These are phyloP conservation scores for Juncus effusus DNA, from an alignment of 176 grass and related monocot species.

Conservation along the genomic window DNA sequence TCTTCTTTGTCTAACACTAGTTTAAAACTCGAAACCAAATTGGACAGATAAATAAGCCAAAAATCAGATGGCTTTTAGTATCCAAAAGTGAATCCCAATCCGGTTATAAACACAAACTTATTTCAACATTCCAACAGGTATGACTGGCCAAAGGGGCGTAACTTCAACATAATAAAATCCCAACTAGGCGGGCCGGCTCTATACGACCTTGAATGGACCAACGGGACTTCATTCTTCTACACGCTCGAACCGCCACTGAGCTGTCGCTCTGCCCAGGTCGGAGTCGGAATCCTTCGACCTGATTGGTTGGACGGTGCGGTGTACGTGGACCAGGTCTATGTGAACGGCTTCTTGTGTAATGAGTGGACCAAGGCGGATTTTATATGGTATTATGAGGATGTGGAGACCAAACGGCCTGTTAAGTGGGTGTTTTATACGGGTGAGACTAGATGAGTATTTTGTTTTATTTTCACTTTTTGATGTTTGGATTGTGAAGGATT, in stretches of 20 bases:
- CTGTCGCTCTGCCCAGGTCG: conserved; percentile 53
- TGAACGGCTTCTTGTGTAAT: conserved; percentile 60
- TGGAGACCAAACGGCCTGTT: conserved; percentile 45
- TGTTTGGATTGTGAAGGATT: too few species aligned
- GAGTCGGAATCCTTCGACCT: conserved; percentile 61
- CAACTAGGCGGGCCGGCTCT: conserved; percentile 46
- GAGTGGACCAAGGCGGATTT: conserved; percentile 59
- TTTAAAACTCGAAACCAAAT: too few species aligned
- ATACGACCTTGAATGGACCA: conserved; percentile 84
- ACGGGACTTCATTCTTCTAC: conserved; percentile 75
- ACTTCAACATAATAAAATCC: conserved; percentile 56
- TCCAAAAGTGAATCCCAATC: too few species aligned
- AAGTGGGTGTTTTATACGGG: conserved; percentile 68
- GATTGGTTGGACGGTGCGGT: conserved; percentile 54
- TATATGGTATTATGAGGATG: conserved; percentile 71
- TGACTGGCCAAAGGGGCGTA: conserved; percentile 67
- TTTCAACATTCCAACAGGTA: conserved; percentile 32
- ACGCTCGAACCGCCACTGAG: conserved; percentile 19
- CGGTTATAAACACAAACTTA: conserved; percentile 39
- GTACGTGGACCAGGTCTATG: conserved; percentile 38
- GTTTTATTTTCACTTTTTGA: neutral
- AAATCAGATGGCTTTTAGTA: too few species aligned
- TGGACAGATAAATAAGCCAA: too few species aligned
- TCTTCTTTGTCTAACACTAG: too few species aligned
- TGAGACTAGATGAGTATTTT: neutral